Evolutionary conservation across 2,329 filamentous ascomycete genomes (phyloP).

Genomic region (Cladobotryum mycophilum): DNA sequence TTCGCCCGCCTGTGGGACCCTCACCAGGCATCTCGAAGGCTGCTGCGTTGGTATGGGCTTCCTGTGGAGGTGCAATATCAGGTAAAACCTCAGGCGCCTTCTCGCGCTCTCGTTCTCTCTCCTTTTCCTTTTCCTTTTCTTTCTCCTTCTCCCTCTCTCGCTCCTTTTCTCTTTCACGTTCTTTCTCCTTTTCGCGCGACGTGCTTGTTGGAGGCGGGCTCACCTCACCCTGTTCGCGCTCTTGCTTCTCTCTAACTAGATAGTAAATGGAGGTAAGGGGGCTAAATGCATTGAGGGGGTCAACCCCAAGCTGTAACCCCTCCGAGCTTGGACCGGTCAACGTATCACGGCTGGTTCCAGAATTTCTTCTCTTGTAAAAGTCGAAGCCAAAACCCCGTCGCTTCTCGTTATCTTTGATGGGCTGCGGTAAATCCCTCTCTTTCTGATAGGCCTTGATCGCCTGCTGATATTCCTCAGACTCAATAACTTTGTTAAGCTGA

Average conservation of each 20-base stretch:
- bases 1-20: constrained; percentile 75
- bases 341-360: constrained; percentile 81
- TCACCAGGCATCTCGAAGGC: constrained; percentile 86
- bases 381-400: constrained; percentile 84
- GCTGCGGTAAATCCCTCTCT: constrained; percentile 56
- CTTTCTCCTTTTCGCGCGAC: constrained; percentile 22
- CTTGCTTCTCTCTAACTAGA: constrained; percentile 89
- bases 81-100: constrained; percentile 50
- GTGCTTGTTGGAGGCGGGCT: constrained; percentile 41
- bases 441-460: constrained; percentile 66
- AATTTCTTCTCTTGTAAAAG: constrained; percentile 93
- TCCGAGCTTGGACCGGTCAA: constrained; percentile 79
- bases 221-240: constrained; percentile 56
- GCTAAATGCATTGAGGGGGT: constrained; percentile 89
- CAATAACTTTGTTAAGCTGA: constrained; percentile 78
- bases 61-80: constrained; percentile 73
- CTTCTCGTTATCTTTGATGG: constrained; percentile 65
- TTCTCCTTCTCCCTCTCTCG: constrained; percentile 21
- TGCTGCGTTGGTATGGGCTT: constrained; percentile 80
- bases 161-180: constrained; percentile 12
- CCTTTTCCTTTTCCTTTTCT: constrained; percentile 22
- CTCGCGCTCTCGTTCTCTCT: constrained; percentile 24
- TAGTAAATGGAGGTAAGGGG: constrained; percentile 93
- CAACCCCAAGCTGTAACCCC: constrained; percentile 71
- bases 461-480: constrained; percentile 89